phyloP scores from a whole-genome alignment of 2,329 filamentous ascomycete genomes.

The Dactylonectria estremocensis region DNA sequence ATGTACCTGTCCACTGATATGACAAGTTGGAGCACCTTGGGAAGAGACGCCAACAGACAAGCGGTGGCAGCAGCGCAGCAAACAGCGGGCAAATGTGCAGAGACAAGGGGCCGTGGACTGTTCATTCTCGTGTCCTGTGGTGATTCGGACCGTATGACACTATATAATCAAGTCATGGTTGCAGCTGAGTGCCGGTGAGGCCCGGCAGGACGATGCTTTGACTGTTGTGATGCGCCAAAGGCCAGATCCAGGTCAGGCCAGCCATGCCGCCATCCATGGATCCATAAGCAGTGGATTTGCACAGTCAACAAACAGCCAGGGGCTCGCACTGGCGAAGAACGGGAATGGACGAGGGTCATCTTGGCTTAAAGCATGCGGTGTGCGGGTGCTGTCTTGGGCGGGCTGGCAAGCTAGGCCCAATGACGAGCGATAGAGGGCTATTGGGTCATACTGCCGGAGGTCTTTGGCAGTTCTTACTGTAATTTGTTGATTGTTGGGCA shows the following conservation, averaged over 20 bases:
- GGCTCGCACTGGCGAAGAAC: not conserved
- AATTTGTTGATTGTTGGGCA: conserved; percentile 24
- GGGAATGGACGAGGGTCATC: conserved; percentile 1
- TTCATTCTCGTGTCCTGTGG: conserved; percentile 33
- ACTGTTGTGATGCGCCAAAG: conserved; percentile 20
- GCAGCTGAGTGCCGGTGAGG: conserved; percentile 39
- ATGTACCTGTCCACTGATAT: conserved; percentile 33
- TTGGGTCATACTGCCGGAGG: conserved; percentile 15
- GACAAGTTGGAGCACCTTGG: conserved; percentile 24
- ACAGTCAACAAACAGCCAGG: conserved; percentile 13
- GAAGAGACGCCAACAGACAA: conserved; percentile 1
- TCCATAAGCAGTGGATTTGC: conserved; percentile 13
- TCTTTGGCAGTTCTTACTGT: conserved; percentile 23
- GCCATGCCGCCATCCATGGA: conserved; percentile 19
- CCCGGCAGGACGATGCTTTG: conserved; percentile 29
- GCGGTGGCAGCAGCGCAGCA: conserved; percentile 23
- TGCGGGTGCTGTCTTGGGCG: conserved; percentile 30
- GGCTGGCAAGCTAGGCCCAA: not conserved
- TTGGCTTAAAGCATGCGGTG: conserved; percentile 6
- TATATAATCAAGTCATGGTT: conserved; percentile 37
- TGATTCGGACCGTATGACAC: conserved; percentile 39
- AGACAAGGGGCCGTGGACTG: conserved; percentile 1
- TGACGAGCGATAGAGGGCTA: conserved; percentile 10
- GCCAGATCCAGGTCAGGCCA: conserved; percentile 27
- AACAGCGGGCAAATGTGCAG: not conserved